Percentiles rank a stretch among this genome's conserved stretches.
phyloP scores from a whole-genome alignment of 2,329 filamentous ascomycete genomes.

The Zymoseptoria tritici region DNA sequence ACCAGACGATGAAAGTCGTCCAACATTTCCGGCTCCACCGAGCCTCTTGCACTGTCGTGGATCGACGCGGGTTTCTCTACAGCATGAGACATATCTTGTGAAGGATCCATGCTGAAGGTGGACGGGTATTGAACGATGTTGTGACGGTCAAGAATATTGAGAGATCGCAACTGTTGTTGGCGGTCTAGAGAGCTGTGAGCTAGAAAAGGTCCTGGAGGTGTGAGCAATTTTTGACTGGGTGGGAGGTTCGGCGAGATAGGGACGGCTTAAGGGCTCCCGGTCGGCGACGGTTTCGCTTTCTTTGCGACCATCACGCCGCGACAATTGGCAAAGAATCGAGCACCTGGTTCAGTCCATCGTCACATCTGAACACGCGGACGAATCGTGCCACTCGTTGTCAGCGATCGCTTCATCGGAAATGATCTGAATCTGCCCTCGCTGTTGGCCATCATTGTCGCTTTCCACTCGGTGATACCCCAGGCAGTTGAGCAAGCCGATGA shows the following conservation, averaged over 20 bases:
- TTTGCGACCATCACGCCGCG: background rate
- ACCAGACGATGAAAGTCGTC: slow-evolving; percentile 21
- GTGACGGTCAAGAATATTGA: background rate
- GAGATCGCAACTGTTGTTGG: background rate
- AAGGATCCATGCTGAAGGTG: slow-evolving; percentile 1
- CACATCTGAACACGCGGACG: background rate
- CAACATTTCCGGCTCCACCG: slow-evolving; percentile 13
- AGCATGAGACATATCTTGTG: slow-evolving; percentile 1
- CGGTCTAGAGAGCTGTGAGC: background rate
- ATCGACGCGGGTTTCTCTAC: slow-evolving; percentile 11
- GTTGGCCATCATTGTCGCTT: background rate
- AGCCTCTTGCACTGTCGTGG: slow-evolving; percentile 24
- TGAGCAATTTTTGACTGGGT: background rate
- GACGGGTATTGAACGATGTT: background rate
- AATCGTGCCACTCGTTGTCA: background rate
- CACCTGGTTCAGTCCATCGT: background rate
- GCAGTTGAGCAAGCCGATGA: background rate
- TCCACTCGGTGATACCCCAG: background rate
- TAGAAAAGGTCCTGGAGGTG: background rate
- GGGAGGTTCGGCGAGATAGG: background rate
- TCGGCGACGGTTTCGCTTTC: background rate
- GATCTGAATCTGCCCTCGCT: background rate
- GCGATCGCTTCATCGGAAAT: background rate
- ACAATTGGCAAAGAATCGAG: background rate
- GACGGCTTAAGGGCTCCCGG: background rate